Base-by-base conservation (phyloP, 495 filamentous ascomycete genomes). In the Aspergillus nidulans region DNA sequence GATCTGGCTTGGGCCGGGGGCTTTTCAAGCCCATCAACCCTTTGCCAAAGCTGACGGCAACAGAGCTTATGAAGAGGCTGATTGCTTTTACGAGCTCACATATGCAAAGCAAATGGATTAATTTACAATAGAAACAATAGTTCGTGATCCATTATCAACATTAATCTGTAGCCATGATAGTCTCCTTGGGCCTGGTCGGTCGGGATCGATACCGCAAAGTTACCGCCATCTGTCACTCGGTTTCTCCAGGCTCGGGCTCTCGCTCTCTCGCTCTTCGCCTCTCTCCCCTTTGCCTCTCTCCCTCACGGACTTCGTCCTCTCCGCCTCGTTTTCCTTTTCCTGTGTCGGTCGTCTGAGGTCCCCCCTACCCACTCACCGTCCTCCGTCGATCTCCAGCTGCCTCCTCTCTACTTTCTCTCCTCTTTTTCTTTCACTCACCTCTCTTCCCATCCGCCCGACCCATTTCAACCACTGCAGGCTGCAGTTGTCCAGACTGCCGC, bases 401-500 rank as follows among this genome's bases (percentile, higher is more conserved):
- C 41, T 51, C 42, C 34, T 28, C 40, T 49, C 24, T 34, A 30
- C 26, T 23, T 47, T 20, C 43, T 49, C 53, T 44, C 16, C 25
- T 12, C 25, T 43, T 57, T 26, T 38, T n/a, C 41, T 41, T 53
- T 54, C 44, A 18, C 48, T 42, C 18, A 23, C 30, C 53, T 63
- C 58, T 51, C 49, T 53, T 55, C 62, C 38, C 49, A 42, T 46
- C 40, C 41, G 24, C 46, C 20, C 23, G 45, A 47, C 50, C 51
- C 41, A 55, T n/a, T 46, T 51, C 44, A 48, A 58, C 52, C 47
- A 49, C 58, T 58, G 55, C 41, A 52, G 26, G 56, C 62, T 61
- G 60, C 58, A 56, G 55, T 61, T 46, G 39, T 42, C 55, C 58
- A 57, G 65, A 63, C 65, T 63, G 63, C 60, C 58, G 63, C 55